Evolutionary conservation across 2,329 filamentous ascomycete species (phyloP).

Genomic region (Ceratocystis harringtonii): DNA sequence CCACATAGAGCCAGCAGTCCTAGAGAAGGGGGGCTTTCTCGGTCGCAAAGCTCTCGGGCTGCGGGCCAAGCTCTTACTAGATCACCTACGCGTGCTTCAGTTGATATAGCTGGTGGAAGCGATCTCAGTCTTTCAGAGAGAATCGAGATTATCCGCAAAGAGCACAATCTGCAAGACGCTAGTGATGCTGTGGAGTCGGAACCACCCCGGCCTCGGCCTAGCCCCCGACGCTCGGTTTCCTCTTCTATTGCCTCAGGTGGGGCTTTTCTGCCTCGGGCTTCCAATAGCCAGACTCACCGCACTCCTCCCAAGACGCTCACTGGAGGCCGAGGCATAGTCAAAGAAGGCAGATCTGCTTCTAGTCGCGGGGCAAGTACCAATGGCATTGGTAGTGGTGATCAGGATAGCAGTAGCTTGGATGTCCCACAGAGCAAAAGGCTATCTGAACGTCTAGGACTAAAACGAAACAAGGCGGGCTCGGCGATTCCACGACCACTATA

Average conservation of each 20-base stretch:
- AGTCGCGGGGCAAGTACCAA: not conserved
- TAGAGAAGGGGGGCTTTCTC: not conserved
- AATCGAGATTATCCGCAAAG: slow-evolving; percentile 22
- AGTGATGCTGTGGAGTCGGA: slow-evolving; percentile 32
- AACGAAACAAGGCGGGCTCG: slow-evolving; percentile 52
- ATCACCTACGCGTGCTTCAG: slow-evolving; percentile 1
- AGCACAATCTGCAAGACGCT: slow-evolving; percentile 22
- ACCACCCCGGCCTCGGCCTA: slow-evolving; percentile 29
- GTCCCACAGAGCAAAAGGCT: slow-evolving; percentile 43
- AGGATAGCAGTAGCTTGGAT: not conserved
- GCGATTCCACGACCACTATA: slow-evolving; percentile 79
- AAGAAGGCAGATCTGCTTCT: not conserved
- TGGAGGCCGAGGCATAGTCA: not conserved
- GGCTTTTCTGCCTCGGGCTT: not conserved
- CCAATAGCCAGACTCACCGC: slow-evolving; percentile 3
- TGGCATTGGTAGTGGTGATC: not conserved
- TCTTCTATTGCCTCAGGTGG: slow-evolving; percentile 7
- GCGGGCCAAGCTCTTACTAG: not conserved
- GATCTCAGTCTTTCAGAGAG: slow-evolving; percentile 16
- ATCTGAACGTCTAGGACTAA: slow-evolving; percentile 53
- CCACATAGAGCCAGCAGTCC: slow-evolving; percentile 12
- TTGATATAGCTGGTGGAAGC: not conserved
- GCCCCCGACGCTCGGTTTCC: not conserved
- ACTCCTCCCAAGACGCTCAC: slow-evolving; percentile 7
- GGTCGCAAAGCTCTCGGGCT: slow-evolving; percentile 7